Evolutionary conservation across 2,329 filamentous ascomycete genomes (phyloP).

Genomic region (Colletotrichum limetticola): DNA sequence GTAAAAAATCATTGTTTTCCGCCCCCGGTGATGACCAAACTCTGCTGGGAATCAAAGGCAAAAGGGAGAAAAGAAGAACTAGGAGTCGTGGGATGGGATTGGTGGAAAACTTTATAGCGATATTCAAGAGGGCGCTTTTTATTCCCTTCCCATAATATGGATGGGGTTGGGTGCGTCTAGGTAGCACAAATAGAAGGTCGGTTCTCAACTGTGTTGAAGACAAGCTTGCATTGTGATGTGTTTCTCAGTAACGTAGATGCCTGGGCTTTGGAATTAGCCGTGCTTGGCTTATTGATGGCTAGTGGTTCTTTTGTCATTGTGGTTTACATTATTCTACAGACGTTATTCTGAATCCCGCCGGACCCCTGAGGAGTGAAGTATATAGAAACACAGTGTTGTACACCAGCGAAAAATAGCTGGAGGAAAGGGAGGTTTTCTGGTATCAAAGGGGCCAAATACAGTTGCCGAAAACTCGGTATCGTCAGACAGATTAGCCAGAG

Average conservation of each 20-base stretch:
- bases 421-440: constrained; percentile 1
- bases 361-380: not conserved
- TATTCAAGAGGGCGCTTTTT: constrained; percentile 25
- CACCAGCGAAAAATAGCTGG: not conserved
- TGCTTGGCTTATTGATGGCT: no score
- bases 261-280: no score
- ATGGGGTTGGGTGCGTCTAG: constrained; percentile 12
- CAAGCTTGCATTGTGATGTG: not conserved
- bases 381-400: constrained; percentile 16
- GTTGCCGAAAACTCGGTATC: not conserved
- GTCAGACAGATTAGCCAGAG: no score
- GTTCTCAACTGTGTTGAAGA: not conserved
- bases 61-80: not conserved
- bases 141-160: not conserved
- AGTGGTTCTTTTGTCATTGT: not conserved
- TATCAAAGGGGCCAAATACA: constrained; percentile 6
- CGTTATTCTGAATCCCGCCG: not conserved
- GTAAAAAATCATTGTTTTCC: constrained; percentile 25
- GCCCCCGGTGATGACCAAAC: constrained; percentile 9
- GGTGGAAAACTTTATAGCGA: constrained; percentile 5
- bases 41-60: not conserved
- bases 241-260: not conserved
- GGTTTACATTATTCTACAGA: constrained; percentile 29
- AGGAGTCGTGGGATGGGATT: not conserved
- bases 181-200: constrained; percentile 29